These are phyloP conservation scores for Gloeophyllum trabeum DNA, from an alignment of 768 basidiomycete genomes.

Conservation along the genomic window DNA sequence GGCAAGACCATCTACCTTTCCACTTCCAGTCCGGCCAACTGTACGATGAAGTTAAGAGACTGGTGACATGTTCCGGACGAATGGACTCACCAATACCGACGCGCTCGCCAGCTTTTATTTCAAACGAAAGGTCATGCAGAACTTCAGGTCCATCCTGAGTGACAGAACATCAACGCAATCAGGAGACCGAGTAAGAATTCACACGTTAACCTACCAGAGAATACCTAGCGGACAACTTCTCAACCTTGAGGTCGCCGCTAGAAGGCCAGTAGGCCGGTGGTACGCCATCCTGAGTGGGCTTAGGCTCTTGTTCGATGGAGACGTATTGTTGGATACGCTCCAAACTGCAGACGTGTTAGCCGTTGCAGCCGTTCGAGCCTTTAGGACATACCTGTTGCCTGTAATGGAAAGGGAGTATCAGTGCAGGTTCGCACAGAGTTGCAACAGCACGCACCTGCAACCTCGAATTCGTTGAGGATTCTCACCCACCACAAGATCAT, in stretches of 20 bases:
- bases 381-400: constrained; percentile 17
- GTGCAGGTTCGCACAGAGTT: no score
- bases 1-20: constrained; percentile 22
- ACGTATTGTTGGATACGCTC: constrained; percentile 46
- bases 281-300: constrained; percentile 23
- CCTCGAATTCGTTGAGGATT: constrained; percentile 33
- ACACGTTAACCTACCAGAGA: constrained; percentile 15
- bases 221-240: constrained; percentile 40
- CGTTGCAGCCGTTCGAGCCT: background rate
- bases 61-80: background rate
- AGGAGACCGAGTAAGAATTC: no score
- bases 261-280: constrained; percentile 60
- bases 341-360: constrained; percentile 16
- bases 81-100: constrained; percentile 36
- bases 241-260: constrained; percentile 38
- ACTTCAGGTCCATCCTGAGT: constrained; percentile 42
- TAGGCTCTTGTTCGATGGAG: constrained; percentile 43
- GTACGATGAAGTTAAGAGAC: background rate
- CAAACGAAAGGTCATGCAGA: constrained; percentile 37
- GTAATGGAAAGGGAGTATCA: background rate
- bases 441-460: constrained; percentile 21
- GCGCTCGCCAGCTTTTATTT: constrained; percentile 43
- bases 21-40: constrained; percentile 53
- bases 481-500: constrained; percentile 42
- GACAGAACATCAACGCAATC: constrained; percentile 2